A percentile compares a stretch with the other conserved stretches of the same genome.
Evolutionary conservation across 495 filamentous ascomycete genomes (phyloP).

Genomic region (Hypoxylon subgilvum): DNA sequence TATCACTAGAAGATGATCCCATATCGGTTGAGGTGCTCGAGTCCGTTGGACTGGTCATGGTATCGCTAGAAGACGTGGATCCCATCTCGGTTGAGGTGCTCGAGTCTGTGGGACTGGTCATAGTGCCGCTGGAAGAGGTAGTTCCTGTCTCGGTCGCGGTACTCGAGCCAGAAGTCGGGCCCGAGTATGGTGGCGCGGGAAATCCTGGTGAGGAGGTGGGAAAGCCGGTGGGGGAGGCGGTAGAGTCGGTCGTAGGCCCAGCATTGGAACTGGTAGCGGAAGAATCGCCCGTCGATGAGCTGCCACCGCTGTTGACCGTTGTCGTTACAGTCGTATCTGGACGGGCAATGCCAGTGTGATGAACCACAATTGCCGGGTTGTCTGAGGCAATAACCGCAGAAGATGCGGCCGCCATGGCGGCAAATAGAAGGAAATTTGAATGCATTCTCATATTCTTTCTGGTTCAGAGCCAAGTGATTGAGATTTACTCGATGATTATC

Average conservation of each 20-base stretch:
- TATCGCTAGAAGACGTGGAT: no score
- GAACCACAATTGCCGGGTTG: no score
- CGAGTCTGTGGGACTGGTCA: not conserved
- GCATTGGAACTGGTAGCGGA: not conserved
- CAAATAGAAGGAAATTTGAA: conserved; percentile 3
- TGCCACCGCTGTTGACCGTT: not conserved
- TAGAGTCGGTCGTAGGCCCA: not conserved
- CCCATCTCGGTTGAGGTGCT: not conserved
- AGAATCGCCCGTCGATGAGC: not conserved
- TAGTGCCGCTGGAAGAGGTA: not conserved
- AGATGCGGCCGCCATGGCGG: not conserved
- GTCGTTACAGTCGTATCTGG: not conserved
- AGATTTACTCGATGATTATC: not conserved
- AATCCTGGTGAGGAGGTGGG: no score
- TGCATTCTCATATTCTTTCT: conserved; percentile 7
- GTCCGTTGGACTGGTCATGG: no score
- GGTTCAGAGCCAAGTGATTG: not conserved
- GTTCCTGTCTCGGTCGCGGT: no score
- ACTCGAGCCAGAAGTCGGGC: not conserved
- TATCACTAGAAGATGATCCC: no score
- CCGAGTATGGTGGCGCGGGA: no score
- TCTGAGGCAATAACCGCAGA: not conserved
- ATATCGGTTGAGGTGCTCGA: no score
- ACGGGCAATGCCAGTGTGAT: not conserved
- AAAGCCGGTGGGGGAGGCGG: not conserved